phyloP scores from a whole-genome alignment of 176 grass and related monocot genomes.

The Saccharum spontaneum region DNA sequence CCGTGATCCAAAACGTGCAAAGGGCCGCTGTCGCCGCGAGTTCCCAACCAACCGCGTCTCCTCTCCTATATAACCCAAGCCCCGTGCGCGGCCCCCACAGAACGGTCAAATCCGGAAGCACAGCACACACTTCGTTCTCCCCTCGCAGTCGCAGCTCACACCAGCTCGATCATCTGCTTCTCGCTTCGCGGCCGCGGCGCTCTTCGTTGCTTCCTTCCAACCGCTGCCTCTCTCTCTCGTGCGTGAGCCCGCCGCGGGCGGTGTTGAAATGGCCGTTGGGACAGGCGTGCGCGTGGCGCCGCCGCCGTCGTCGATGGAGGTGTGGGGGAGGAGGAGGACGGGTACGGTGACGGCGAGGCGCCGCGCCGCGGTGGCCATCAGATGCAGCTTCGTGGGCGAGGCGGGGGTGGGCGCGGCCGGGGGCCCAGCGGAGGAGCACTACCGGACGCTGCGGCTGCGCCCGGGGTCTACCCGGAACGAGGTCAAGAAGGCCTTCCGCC shows the following conservation, averaged over 20 bases:
- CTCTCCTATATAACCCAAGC: neutral
- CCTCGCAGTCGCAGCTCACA: too few species aligned
- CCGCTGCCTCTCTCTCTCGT: too few species aligned
- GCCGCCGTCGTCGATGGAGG: constrained; percentile 7
- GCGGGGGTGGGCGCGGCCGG: too few species aligned
- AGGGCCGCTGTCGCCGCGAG: too few species aligned
- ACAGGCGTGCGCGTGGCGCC: neutral
- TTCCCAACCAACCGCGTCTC: too few species aligned
- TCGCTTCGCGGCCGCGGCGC: neutral
- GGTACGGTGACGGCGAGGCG: neutral
- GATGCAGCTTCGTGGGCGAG: too few species aligned
- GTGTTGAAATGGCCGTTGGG: neutral
- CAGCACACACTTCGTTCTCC: neutral
- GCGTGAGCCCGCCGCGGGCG: neutral
- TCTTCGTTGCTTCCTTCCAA: neutral
- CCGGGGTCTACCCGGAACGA: constrained; percentile 47
- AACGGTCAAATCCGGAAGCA: neutral
- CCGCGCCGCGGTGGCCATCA: too few species aligned
- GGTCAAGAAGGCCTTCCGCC: constrained; percentile 65
- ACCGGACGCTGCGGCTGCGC: constrained; percentile 35
- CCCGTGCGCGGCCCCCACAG: neutral
- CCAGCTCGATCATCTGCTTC: neutral
- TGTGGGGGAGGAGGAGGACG: too few species aligned
- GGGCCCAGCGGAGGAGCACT: too few species aligned
- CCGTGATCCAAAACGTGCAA: constrained; percentile 14